Base-by-base conservation (phyloP, 106 monocot species). In the Acorus gramineus region DNA sequence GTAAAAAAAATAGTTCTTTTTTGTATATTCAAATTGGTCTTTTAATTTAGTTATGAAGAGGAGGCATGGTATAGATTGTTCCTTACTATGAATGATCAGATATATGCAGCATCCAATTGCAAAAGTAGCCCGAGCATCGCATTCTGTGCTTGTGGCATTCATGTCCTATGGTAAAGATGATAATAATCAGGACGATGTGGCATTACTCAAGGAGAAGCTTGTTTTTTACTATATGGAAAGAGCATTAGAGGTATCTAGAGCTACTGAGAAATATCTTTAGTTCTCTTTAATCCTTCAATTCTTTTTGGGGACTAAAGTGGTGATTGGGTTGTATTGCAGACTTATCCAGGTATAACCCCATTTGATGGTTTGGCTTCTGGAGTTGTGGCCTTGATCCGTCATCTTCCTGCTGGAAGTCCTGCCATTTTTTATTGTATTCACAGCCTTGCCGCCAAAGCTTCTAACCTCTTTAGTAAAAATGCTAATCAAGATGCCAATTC, bases 321-420 rank as follows among this genome's bases (percentile, higher is more conserved):
- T 11, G 9, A 60, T 28, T 28, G 28, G 28, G 28, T 28, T 28
- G 28, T 28, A 57, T 44, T 77, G 49, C 64, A 96, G 96, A 85
- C 66, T 11, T 96, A 85, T 72, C 96, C 96, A 51, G 72, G 65
- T 58, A 55, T 80, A 45, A 96, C 91, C 10, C 85, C 87, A 53
- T 91, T 87, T 71, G 90, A 96, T 75, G 96, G 90, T 49, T 56
- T 96, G 60, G 87, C 85, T 67, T 85, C 96, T 74, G 96, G 96
- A 66, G 82, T 96, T 69, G 83, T 67, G 69, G 85, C 87, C 67
- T 56, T 96, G 61, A 91, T 82, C 56, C 73, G 87, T 8, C 78
- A 91, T 85, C 80, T 96, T 74, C 96, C 87, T 56, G 82, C 96
- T 63, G 96, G 96, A 14, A 85, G 91, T 74, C 91, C 96, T 11